Percentiles rank a stretch among this genome's conserved stretches.
Evolutionary conservation across 192 early-diverging fungal genomes (phyloP).

Genomic region (Entomortierella beljakovae): DNA sequence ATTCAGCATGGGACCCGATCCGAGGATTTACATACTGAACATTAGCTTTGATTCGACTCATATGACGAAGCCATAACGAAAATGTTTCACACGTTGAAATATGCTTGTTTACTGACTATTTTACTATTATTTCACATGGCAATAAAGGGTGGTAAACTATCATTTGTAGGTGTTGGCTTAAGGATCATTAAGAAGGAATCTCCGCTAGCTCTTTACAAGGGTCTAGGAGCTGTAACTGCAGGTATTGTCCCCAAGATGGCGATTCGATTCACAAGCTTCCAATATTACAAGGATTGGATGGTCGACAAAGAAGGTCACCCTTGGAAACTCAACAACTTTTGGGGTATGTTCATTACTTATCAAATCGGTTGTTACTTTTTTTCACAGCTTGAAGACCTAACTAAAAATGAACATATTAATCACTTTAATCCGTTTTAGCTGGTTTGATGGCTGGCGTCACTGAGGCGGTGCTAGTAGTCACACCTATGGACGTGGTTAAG

Average conservation of each 20-base stretch:
- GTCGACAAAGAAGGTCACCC: constrained; percentile 77
- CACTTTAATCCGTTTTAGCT: constrained; percentile 63
- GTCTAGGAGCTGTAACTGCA: constrained; percentile 93
- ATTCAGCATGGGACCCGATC: too few relatives aligned
- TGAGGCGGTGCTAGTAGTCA: constrained; percentile 94
- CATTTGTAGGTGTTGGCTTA: constrained; percentile 87
- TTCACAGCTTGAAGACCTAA: not conserved
- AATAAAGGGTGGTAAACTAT: constrained; percentile 52
- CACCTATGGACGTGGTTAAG: constrained; percentile 99
- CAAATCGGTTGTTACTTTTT: constrained; percentile 11
- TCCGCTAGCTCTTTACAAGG: constrained; percentile 93
- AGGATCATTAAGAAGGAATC: constrained; percentile 91
- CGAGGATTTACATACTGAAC: too few relatives aligned
- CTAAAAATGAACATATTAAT: too few relatives aligned
- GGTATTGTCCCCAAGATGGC: constrained; percentile 99
- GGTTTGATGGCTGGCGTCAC: constrained; percentile 94
- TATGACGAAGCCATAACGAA: not conserved
- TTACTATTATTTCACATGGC: not conserved
- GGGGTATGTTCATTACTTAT: constrained; percentile 24
- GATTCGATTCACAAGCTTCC: constrained; percentile 97
- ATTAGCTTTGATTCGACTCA: not conserved
- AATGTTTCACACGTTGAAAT: too few relatives aligned
- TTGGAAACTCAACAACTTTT: constrained; percentile 67
- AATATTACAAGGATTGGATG: constrained; percentile 89
- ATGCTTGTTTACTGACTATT: not conserved